A percentile compares a stretch with the other conserved stretches of the same genome.
Evolutionary conservation across 139 green algal genomes (phyloP).

Genomic region (Edaphochlamys debaryana): DNA sequence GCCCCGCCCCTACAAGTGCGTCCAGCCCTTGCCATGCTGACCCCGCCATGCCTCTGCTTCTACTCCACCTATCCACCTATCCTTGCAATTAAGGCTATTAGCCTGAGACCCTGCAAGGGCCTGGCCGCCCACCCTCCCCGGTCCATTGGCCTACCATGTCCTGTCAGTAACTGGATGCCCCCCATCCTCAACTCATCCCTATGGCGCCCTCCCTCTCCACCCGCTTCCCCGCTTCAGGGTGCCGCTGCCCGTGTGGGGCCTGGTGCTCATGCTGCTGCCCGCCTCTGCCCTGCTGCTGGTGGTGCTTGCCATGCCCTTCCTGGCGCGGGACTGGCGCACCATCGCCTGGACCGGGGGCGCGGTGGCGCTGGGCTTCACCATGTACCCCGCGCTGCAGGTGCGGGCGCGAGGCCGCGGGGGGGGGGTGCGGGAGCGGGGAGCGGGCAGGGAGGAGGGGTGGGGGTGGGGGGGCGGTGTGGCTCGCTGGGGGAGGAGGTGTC

Average conservation of each 20-base stretch:
- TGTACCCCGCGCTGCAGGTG: conserved; percentile 79
- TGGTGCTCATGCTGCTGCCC: conserved; percentile 82
- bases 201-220: neutral
- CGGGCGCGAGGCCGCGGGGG: neutral
- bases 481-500: too few relatives aligned
- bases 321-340: conserved; percentile 51
- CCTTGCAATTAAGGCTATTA: too few relatives aligned
- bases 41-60: too few relatives aligned
- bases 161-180: too few relatives aligned
- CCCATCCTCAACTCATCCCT: too few relatives aligned
- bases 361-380: conserved; percentile 60
- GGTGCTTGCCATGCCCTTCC: conserved; percentile 72
- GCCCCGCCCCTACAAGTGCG: conserved; percentile 70
- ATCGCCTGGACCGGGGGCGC: conserved; percentile 59
- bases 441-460: neutral
- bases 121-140: too few relatives aligned
- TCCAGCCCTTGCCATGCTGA: too few relatives aligned
- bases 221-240: conserved; percentile 56
- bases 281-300: conserved; percentile 77
- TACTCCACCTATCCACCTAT: too few relatives aligned
- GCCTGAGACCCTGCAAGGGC: too few relatives aligned
- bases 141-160: too few relatives aligned
- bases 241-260: conserved; percentile 80
- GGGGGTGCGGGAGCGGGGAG: neutral
- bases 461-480: too few relatives aligned